These are phyloP conservation scores for Sporisorium graminicola DNA, from an alignment of 1,284 basidiomycete genomes.

Conservation along the genomic window DNA sequence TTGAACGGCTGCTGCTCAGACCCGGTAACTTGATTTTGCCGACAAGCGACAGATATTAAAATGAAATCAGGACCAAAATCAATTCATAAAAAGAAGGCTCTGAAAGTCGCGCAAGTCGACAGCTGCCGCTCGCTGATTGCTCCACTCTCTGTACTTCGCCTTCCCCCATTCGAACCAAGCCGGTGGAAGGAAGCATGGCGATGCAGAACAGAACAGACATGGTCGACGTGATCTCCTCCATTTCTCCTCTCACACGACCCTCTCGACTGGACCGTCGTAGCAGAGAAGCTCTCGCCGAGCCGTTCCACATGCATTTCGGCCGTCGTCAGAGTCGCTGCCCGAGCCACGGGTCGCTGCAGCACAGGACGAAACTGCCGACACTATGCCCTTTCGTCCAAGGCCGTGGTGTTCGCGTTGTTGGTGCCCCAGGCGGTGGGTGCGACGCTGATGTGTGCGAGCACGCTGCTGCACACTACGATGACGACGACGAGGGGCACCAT, in stretches of 20 bases:
- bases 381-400: constrained; percentile 6
- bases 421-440: constrained; percentile 13
- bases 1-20: too few relatives aligned
- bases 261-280: too few relatives aligned
- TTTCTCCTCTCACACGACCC: too few relatives aligned
- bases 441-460: neutral
- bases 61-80: too few relatives aligned
- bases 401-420: neutral
- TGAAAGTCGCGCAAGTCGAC: neutral
- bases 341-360: neutral
- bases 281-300: too few relatives aligned
- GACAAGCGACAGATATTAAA: constrained; percentile 5
- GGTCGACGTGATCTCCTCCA: too few relatives aligned
- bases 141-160: too few relatives aligned
- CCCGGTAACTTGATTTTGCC: constrained; percentile 10
- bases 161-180: too few relatives aligned
- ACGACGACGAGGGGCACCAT: neutral
- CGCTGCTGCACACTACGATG: neutral
- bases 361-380: neutral
- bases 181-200: too few relatives aligned
- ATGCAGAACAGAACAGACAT: too few relatives aligned
- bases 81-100: neutral
- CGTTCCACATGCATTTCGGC: too few relatives aligned
- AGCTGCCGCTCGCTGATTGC: neutral
- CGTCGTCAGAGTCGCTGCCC: neutral